Percentiles rank a stretch among this genome's conserved stretches.
These are phyloP conservation scores for Tetraselmis striata DNA, from an alignment of 139 green algal species.

Conservation along the genomic window DNA sequence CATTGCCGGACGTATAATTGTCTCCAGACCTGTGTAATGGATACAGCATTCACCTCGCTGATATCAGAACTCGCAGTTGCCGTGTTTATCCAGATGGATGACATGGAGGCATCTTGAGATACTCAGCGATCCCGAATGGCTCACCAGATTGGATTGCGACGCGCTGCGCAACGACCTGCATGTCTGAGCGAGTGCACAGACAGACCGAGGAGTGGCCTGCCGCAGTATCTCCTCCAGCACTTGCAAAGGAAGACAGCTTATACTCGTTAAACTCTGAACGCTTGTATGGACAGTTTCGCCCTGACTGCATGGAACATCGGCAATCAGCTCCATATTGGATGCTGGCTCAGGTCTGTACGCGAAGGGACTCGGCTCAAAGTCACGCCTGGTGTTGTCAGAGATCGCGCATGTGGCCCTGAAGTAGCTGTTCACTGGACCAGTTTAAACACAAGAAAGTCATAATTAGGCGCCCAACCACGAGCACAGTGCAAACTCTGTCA, in stretches of 20 bases:
- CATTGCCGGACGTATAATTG: neutral
- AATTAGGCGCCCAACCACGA: no score
- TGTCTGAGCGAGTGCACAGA: constrained; percentile 12
- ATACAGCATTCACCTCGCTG: neutral
- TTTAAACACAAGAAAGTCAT: neutral
- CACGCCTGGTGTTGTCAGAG: constrained; percentile 1
- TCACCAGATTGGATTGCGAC: constrained; percentile 21
- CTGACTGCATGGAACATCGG: constrained; percentile 1
- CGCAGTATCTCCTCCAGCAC: constrained; percentile 30
- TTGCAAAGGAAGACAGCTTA: constrained; percentile 20
- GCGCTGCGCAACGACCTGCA: constrained; percentile 26
- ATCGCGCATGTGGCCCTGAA: constrained; percentile 19
- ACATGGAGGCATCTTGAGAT: neutral
- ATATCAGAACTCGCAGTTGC: neutral
- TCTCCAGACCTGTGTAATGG: neutral
- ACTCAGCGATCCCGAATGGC: neutral
- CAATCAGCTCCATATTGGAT: neutral
- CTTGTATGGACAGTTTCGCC: neutral
- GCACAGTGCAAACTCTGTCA: no score
- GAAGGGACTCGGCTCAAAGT: constrained; percentile 11
- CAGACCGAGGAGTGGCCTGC: constrained; percentile 5
- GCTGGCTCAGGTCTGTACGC: neutral
- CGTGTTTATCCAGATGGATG: neutral
- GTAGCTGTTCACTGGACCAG: constrained; percentile 32
- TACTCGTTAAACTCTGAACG: no score